Conservation (phyloP, 306 rosid species). For the Begonia peltatifolia region DNA sequence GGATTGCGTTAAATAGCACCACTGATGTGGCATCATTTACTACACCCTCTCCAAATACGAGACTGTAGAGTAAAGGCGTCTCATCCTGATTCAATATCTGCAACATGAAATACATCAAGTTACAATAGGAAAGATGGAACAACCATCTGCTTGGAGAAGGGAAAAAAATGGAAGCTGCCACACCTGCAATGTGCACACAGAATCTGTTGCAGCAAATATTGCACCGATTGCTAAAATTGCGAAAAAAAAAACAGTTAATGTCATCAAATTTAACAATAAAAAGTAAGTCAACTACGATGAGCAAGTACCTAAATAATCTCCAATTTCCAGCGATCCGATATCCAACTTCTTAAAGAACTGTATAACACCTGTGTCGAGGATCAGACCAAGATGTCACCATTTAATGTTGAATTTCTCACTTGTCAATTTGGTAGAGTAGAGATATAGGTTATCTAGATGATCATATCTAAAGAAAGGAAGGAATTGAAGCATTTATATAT, state of each 20-base stretch:
- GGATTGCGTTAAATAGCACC: constrained; percentile 93
- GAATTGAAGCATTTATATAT: too few species aligned
- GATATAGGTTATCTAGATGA: too few species aligned
- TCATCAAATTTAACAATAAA: constrained; percentile 4
- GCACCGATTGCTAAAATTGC: constrained; percentile 74
- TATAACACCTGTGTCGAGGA: constrained; percentile 52
- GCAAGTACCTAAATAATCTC: constrained; percentile 60
- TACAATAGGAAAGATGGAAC: too few species aligned
- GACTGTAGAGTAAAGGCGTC: constrained; percentile 94
- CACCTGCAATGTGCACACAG: constrained; percentile 99
- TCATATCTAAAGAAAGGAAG: too few species aligned
- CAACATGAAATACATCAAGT: constrained; percentile 15
- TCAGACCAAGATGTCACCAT: neutral
- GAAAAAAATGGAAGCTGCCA: constrained; percentile 4
- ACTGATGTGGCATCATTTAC: constrained; percentile 97
- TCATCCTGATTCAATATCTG: constrained; percentile 94
- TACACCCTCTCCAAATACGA: constrained; percentile 97
- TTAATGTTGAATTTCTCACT: too few species aligned
- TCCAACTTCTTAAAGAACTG: constrained; percentile 57
- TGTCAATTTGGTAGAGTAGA: too few species aligned
- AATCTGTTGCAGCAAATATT: constrained; percentile 96
- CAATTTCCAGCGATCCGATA: constrained; percentile 51
- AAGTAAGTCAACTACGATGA: constrained; percentile 4
- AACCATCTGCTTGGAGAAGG: too few species aligned
- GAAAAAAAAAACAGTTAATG: constrained; percentile 11